phyloP scores from a whole-genome alignment of 257 asterid species.

The Linaria vulgaris region DNA sequence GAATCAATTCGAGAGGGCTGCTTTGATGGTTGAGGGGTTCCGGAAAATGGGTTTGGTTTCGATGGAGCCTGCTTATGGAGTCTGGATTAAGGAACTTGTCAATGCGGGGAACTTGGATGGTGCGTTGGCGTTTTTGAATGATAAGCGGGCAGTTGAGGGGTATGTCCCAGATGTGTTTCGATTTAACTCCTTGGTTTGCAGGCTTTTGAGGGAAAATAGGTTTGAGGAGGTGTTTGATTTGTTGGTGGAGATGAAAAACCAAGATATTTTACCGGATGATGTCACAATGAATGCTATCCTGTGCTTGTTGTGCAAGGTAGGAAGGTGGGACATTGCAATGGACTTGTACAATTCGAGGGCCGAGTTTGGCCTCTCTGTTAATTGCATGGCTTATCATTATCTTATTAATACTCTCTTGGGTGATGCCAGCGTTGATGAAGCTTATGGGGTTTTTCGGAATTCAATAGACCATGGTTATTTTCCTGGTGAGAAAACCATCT shows the following conservation, averaged over 20 bases:
- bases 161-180: constrained; percentile 67
- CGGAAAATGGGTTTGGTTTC: constrained; percentile 37
- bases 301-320: constrained; percentile 80
- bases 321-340: constrained; percentile 66
- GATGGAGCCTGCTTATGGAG: constrained; percentile 58
- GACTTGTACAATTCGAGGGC: constrained; percentile 64
- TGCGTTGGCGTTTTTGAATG: constrained; percentile 65
- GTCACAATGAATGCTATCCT: constrained; percentile 69
- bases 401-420: constrained; percentile 67
- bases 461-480: constrained; percentile 58
- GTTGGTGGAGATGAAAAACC: constrained; percentile 73
- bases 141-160: constrained; percentile 50
- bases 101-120: constrained; percentile 59
- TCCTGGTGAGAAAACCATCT: constrained; percentile 57
- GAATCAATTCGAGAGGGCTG: constrained; percentile 58
- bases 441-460: constrained; percentile 47
- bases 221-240: constrained; percentile 66
- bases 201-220: constrained; percentile 71
- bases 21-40: constrained; percentile 51
- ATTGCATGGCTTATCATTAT: constrained; percentile 70
- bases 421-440: constrained; percentile 52
- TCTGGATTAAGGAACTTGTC: constrained; percentile 62
- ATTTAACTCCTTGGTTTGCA: constrained; percentile 54
- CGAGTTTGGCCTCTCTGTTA: constrained; percentile 70
- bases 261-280: constrained; percentile 50